A percentile compares a stretch with the other conserved stretches of the same genome.
Conservation (phyloP, 2,329 filamentous ascomycete species). For the Magnaporthiopsis rhizophila region DNA sequence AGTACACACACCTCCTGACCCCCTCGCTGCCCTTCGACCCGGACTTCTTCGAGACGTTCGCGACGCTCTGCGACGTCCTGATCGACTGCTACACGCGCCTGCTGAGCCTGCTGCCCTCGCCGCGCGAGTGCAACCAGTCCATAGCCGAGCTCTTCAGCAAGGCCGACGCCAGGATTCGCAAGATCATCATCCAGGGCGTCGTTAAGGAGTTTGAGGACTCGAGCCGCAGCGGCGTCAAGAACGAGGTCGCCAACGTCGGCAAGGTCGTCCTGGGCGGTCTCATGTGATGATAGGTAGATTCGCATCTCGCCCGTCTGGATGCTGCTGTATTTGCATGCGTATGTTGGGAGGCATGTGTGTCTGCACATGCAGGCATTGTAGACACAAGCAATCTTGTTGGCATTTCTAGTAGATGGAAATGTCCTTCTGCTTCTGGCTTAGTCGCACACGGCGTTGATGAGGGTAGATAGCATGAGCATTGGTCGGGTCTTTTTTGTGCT, state of each 20-base stretch:
- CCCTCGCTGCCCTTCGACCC: conserved; percentile 90
- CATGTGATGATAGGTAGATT: conserved; percentile 39
- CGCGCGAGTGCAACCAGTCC: conserved; percentile 59
- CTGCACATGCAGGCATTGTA: background rate
- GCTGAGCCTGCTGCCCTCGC: conserved; percentile 64
- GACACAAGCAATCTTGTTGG: background rate
- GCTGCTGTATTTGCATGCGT: background rate
- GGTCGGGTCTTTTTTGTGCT: background rate
- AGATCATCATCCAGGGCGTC: conserved; percentile 79
- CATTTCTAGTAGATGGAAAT: background rate
- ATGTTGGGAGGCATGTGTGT: background rate
- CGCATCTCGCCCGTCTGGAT: background rate
- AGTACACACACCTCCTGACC: conserved; percentile 84
- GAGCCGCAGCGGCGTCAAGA: conserved; percentile 64
- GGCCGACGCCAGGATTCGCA: conserved; percentile 76
- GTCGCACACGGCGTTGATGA: background rate
- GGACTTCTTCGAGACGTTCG: conserved; percentile 94
- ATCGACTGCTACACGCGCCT: conserved; percentile 87
- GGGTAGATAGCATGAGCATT: background rate
- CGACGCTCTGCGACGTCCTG: conserved; percentile 87
- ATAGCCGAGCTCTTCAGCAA: conserved; percentile 86
- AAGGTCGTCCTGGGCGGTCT: conserved; percentile 85
- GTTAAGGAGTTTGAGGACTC: conserved; percentile 91
- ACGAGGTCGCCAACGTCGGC: conserved; percentile 76
- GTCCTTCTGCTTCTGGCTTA: background rate